These are phyloP conservation scores for Suillus placidus DNA, from an alignment of 768 basidiomycete species.

Conservation along the genomic window DNA sequence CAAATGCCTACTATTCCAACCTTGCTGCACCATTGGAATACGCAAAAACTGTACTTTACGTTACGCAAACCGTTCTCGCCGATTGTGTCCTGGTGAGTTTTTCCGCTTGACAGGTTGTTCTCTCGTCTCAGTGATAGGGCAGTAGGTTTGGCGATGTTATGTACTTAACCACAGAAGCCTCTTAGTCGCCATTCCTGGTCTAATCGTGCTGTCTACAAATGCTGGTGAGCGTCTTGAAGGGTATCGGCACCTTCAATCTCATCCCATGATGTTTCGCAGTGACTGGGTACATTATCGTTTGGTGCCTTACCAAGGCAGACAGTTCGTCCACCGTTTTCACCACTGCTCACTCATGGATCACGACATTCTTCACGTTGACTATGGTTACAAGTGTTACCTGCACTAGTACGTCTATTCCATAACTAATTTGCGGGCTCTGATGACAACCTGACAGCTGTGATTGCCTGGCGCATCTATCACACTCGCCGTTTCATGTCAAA, in stretches of 20 bases:
- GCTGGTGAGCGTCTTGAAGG: background rate
- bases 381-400: background rate
- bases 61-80: background rate
- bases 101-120: background rate
- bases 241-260: background rate
- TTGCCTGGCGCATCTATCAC: constrained; percentile 12
- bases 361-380: background rate
- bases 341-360: background rate
- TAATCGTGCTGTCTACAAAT: background rate
- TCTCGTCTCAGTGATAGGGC: background rate
- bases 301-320: background rate
- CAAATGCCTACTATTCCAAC: background rate
- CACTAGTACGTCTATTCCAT: background rate
- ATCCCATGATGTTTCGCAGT: background rate
- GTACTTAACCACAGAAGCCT: background rate
- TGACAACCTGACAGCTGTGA: background rate
- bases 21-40: background rate
- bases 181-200: background rate
- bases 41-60: background rate
- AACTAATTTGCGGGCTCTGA: background rate
- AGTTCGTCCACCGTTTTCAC: background rate
- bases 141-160: constrained; percentile 1
- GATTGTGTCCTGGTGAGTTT: background rate
- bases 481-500: constrained; percentile 1
- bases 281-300: background rate